These are phyloP conservation scores for Penicillium sp. DNA, from an alignment of 2,329 filamentous ascomycete species.

Conservation along the genomic window DNA sequence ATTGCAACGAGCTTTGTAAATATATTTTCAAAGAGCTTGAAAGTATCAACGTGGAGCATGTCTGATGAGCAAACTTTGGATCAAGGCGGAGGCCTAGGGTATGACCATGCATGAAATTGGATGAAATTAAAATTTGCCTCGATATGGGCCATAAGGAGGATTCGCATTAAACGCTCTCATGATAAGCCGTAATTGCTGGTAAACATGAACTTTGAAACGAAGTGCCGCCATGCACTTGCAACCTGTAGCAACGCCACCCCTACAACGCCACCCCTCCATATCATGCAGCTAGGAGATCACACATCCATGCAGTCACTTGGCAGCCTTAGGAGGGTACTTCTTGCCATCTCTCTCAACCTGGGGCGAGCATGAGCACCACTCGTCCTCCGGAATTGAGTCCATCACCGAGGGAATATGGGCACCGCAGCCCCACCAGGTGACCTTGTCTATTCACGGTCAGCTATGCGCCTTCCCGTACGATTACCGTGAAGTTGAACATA, in stretches of 20 bases:
- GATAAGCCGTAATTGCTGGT: not conserved
- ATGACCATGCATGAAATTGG: not conserved
- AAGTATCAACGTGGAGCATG: constrained; percentile 5
- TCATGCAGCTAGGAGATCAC: constrained; percentile 10
- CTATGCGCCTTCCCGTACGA: too few species aligned
- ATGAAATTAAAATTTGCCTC: not conserved
- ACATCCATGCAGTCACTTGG: constrained; percentile 40
- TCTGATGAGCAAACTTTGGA: not conserved
- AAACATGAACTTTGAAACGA: not conserved
- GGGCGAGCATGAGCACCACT: constrained; percentile 66
- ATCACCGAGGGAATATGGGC: constrained; percentile 62
- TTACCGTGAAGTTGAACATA: constrained; percentile 40
- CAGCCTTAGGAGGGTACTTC: constrained; percentile 64
- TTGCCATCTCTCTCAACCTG: constrained; percentile 61
- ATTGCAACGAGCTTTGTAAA: too few species aligned
- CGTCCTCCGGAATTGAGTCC: constrained; percentile 54
- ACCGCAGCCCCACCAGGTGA: constrained; percentile 66
- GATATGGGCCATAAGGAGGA: not conserved
- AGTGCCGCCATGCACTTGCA: not conserved
- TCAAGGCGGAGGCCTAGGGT: too few species aligned
- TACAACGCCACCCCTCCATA: not conserved
- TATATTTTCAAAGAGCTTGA: constrained; percentile 1
- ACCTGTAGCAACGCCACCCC: not conserved
- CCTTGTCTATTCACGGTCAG: constrained; percentile 48
- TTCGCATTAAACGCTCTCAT: not conserved